Base-by-base conservation (phyloP, 768 basidiomycete species). In the Tephrocybe rancida region DNA sequence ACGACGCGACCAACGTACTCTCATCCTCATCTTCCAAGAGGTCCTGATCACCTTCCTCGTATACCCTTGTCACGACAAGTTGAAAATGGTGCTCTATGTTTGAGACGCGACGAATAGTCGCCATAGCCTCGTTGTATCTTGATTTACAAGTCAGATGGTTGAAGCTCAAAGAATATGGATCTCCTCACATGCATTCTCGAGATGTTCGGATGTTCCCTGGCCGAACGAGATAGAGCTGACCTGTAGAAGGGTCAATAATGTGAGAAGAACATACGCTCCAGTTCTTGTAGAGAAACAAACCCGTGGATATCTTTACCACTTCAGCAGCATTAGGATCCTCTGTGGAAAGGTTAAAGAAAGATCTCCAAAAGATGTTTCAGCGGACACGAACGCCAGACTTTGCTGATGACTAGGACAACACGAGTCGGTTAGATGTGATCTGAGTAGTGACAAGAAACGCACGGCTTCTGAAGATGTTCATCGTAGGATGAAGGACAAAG, bases 31-130 rank as follows among this genome's bases (percentile, higher is more conserved):
- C 96, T 63, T 97, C 95, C 16, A 98, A 73, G 37, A 98, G 70
- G 63, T 96, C 90, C 70, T 96, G 94, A 66, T 98, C 95, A 2
- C 94, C 97, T 57, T 98, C 96, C 61, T 98, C 94, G 64, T 92
- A 98, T 1, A 97, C 95, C 55, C 95, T 80, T n/a, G 95, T 97
- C 49, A 98, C 86, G 9, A 97, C 95, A 9, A 99, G 81, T 68
- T 98, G 91, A 67, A 88, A 92, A 70, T 84, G 86, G 78, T 85
- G 91, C 59, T 82, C 90, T 39, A 89, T 64, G 1, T 84, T 77
- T 27, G 89, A 85, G 43, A 90, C 84, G 54, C 95, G 85, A 51
- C 97, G 85, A 66, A 99, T 88, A 21, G 95, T 94, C 9, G 90
- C 88, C 77, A 97, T 95, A 5, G 95, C 95, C 61, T 97, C 95